Conservation (phyloP, 2,329 filamentous ascomycete genomes). For the Calonectria ilicicola region DNA sequence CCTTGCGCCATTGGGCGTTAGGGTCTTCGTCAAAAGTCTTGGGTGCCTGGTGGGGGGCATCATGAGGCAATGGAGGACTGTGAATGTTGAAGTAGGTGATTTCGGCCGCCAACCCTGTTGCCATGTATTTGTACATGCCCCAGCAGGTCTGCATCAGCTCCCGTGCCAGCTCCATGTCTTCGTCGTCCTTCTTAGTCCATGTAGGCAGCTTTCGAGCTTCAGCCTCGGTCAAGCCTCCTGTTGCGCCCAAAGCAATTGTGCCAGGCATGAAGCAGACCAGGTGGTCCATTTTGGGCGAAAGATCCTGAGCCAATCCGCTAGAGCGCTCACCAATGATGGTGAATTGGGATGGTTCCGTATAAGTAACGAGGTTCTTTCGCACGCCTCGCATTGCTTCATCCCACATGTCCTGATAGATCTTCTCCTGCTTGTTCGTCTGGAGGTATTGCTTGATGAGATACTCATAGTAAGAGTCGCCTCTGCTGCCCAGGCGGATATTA, state of each 20-base stretch:
- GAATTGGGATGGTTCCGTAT: constrained; percentile 82
- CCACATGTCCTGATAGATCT: constrained; percentile 93
- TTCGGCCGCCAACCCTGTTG: constrained; percentile 92
- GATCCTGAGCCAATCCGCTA: constrained; percentile 71
- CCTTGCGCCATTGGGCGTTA: constrained; percentile 77
- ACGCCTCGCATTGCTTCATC: constrained; percentile 85
- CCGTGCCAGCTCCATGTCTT: constrained; percentile 86
- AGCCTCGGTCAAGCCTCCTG: constrained; percentile 79
- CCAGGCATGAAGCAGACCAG: constrained; percentile 98
- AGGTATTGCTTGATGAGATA: constrained; percentile 99
- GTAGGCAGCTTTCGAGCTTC: constrained; percentile 78
- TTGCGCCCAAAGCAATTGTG: constrained; percentile 90
- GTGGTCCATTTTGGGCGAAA: constrained; percentile 97
- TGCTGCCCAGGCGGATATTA: constrained; percentile 92
- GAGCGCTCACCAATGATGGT: constrained; percentile 93
- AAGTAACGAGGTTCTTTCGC: constrained; percentile 92
- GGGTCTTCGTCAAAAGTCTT: constrained; percentile 62
- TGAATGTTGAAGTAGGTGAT: constrained; percentile 91
- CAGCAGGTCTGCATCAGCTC: constrained; percentile 98
- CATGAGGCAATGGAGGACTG: constrained; percentile 72
- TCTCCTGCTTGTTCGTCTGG: constrained; percentile 89
- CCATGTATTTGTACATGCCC: constrained; percentile 94
- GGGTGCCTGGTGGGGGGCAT: constrained; percentile 62
- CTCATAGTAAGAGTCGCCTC: constrained; percentile 98
- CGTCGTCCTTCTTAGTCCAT: constrained; percentile 85